Percentiles rank a stretch among this genome's conserved stretches.
These are phyloP conservation scores for Avena insularis DNA, from an alignment of 176 grass and related monocot genomes.

Conservation along the genomic window DNA sequence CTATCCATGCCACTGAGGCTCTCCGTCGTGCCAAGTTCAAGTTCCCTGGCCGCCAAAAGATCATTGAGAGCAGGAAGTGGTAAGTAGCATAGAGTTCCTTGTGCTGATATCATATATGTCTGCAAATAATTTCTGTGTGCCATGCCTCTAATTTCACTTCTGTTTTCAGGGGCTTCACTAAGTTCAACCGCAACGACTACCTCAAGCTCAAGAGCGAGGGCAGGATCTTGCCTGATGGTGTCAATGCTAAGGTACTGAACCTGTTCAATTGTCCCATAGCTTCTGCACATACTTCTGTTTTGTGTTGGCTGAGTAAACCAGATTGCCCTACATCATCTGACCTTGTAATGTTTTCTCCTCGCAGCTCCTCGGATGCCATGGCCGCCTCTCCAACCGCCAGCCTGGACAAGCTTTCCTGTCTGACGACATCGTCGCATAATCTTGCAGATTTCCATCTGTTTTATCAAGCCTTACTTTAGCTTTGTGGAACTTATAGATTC, in stretches of 20 bases:
- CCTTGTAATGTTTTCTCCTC: neutral
- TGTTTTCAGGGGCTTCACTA: constrained; percentile 78
- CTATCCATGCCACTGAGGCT: constrained; percentile 59
- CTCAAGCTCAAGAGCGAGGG: constrained; percentile 81
- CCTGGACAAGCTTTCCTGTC: constrained; percentile 55
- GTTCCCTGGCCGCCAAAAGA: constrained; percentile 87
- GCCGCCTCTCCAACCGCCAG: constrained; percentile 38
- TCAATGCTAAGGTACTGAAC: constrained; percentile 66
- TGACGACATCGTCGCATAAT: constrained; percentile 34
- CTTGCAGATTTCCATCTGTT: constrained; percentile 13
- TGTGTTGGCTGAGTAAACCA: neutral
- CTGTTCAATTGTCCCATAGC: neutral
- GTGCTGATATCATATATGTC: neutral
- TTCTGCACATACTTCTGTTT: neutral
- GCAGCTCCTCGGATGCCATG: constrained; percentile 62
- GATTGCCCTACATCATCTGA: neutral
- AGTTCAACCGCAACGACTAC: constrained; percentile 71
- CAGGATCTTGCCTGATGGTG: constrained; percentile 67
- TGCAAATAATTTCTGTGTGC: neutral
- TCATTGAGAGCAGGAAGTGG: constrained; percentile 79
- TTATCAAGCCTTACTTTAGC: constrained; percentile 11
- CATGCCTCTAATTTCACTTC: neutral
- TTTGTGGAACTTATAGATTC: constrained; percentile 12
- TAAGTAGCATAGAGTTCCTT: constrained; percentile 4
- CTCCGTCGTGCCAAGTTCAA: constrained; percentile 84